Evolutionary conservation across 1,284 basidiomycete species (phyloP).

Genomic region (Pseudozyma flocculosa): DNA sequence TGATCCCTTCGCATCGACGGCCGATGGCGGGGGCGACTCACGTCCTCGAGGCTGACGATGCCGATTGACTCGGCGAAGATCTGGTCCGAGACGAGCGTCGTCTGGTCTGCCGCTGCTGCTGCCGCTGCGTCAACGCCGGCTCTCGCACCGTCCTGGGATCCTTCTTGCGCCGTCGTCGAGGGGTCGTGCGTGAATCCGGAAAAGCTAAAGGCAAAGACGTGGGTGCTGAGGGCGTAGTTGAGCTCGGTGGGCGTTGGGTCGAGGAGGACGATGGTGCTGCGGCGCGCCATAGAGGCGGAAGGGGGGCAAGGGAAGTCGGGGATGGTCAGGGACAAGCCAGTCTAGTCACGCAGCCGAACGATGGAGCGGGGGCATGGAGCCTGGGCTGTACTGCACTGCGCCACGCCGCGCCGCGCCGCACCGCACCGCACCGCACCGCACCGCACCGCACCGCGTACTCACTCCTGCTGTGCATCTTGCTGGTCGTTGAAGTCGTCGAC

Average conservation of each 20-base stretch:
- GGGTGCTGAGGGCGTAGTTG: conserved; percentile 39
- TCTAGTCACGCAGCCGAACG: no score
- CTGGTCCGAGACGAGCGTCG: conserved; percentile 14
- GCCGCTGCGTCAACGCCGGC: conserved; percentile 1
- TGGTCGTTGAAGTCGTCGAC: conserved; percentile 18
- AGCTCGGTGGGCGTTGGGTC: conserved; percentile 48
- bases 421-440: background rate
- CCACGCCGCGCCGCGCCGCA: no score
- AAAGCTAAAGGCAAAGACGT: conserved; percentile 47
- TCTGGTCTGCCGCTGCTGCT: background rate
- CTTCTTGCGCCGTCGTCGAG: conserved; percentile 1
- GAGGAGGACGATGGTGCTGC: conserved; percentile 33
- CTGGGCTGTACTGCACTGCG: no score
- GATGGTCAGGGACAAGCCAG: no score
- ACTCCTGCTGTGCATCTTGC: background rate
- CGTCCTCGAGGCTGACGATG: conserved; percentile 17
- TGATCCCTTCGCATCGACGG: no score
- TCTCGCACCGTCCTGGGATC: conserved; percentile 5
- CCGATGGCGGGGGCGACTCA: no score
- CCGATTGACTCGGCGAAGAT: conserved; percentile 28
- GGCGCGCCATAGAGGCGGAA: no score
- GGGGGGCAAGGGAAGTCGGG: no score
- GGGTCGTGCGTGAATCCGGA: conserved; percentile 11
- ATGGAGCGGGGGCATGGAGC: no score
- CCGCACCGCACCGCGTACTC: no score